phyloP scores from a whole-genome alignment of 768 basidiomycete species.

The Lactarius deliciosus region DNA sequence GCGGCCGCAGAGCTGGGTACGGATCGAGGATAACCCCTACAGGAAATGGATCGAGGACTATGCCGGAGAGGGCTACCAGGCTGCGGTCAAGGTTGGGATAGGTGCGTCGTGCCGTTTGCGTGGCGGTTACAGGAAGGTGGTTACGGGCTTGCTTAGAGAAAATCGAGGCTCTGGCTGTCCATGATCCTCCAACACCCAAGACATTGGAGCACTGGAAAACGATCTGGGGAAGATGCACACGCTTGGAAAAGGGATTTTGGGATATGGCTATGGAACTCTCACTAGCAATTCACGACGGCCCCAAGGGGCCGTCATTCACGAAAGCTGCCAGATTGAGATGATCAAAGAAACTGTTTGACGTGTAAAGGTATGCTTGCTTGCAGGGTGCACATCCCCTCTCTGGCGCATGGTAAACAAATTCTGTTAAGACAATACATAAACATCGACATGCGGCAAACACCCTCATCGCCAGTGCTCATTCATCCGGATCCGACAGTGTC shows the following conservation, averaged over 20 bases:
- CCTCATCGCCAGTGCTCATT: too few species aligned
- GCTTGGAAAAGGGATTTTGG: conserved; percentile 86
- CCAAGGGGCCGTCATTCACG: too few species aligned
- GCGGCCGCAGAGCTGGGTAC: conserved; percentile 50
- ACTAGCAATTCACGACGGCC: too few species aligned
- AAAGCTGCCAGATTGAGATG: too few species aligned
- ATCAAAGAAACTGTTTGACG: too few species aligned
- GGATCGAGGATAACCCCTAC: conserved; percentile 71
- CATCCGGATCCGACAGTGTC: too few species aligned
- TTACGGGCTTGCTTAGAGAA: conserved; percentile 47
- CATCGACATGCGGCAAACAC: too few species aligned
- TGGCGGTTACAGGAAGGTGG: background rate
- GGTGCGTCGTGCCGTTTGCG: conserved; percentile 46
- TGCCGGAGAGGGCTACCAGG: conserved; percentile 65
- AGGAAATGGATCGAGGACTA: conserved; percentile 79
- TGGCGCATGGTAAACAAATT: too few species aligned
- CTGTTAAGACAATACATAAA: too few species aligned
- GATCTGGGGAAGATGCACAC: conserved; percentile 75
- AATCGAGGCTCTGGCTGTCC: conserved; percentile 64
- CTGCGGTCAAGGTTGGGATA: conserved; percentile 69
- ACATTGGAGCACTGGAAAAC: conserved; percentile 63
- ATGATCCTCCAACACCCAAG: conserved; percentile 59
- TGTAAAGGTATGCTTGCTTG: too few species aligned
- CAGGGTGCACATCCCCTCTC: too few species aligned
- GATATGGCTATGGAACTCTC: conserved; percentile 52